Conservation (phyloP, 306 rosid genomes). For the Sechiopsis laciniata region DNA sequence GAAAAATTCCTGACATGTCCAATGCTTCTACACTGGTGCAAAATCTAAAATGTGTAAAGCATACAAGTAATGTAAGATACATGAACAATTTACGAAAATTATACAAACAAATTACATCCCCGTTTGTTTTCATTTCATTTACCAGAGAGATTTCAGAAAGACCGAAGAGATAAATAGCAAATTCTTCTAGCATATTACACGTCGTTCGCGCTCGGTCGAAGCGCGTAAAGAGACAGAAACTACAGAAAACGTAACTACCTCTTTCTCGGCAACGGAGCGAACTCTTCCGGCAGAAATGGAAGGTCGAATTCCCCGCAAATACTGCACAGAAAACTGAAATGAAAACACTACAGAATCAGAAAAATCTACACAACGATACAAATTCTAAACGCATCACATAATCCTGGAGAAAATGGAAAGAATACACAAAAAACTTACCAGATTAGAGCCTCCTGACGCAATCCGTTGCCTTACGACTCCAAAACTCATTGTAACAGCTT, state of each 20-base stretch:
- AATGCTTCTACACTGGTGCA: conserved; percentile 35
- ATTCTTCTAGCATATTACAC: neutral
- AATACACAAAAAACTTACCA: conserved; percentile 16
- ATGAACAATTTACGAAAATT: conserved; percentile 15
- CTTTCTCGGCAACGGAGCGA: conserved; percentile 39
- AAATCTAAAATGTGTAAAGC: conserved; percentile 33
- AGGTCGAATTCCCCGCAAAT: conserved; percentile 36
- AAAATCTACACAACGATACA: neutral
- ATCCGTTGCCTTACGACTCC: conserved; percentile 64
- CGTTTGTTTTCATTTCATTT: conserved; percentile 9
- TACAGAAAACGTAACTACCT: conserved; percentile 31
- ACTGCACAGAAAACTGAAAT: conserved; percentile 39
- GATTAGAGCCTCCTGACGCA: conserved; percentile 52
- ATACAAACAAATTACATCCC: neutral
- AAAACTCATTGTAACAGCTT: conserved; percentile 29
- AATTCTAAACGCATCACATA: neutral
- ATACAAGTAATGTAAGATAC: conserved; percentile 12
- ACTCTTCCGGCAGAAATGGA: conserved; percentile 34
- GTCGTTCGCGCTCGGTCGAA: neutral
- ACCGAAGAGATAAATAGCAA: neutral
- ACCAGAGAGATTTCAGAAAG: neutral
- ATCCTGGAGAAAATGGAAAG: neutral
- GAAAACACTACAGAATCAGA: neutral
- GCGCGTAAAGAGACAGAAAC: neutral
- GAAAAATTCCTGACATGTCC: conserved; percentile 38